Evolutionary conservation across 352 stramenopile genomes (phyloP).

Genomic region (Phytopythium montanum): DNA sequence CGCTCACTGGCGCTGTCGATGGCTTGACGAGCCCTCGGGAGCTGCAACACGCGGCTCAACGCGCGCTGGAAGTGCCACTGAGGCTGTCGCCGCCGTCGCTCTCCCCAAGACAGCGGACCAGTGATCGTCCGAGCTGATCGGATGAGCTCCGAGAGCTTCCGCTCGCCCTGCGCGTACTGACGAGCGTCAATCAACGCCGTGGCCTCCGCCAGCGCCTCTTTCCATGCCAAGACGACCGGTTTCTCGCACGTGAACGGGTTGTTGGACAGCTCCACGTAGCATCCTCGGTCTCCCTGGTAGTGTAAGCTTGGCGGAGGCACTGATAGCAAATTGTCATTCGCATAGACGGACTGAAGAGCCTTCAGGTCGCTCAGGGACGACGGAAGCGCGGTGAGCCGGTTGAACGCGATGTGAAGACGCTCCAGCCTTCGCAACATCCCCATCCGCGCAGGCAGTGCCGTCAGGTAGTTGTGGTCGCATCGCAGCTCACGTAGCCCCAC

Average conservation of each 20-base stretch:
- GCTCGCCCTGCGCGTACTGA: slow-evolving; percentile 25
- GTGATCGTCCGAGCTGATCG: not conserved
- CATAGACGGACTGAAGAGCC: slow-evolving; percentile 34
- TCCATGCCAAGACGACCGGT: not conserved
- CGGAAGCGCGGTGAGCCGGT: slow-evolving; percentile 38
- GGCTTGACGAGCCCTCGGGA: not conserved
- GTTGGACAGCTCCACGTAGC: slow-evolving; percentile 57
- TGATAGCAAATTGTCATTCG: slow-evolving; percentile 43
- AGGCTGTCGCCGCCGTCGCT: slow-evolving; percentile 16
- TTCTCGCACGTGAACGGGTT: slow-evolving; percentile 43
- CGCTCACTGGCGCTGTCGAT: not conserved
- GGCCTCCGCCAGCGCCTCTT: slow-evolving; percentile 13
- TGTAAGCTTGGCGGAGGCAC: slow-evolving; percentile 16
- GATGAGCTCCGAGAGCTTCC: slow-evolving; percentile 27
- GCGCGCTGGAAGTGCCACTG: slow-evolving; percentile 37
- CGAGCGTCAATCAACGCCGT: slow-evolving; percentile 23
- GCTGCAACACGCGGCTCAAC: slow-evolving; percentile 43
- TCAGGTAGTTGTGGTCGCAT: slow-evolving; percentile 36
- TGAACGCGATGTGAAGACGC: slow-evolving; percentile 45
- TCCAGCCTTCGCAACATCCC: slow-evolving; percentile 29
- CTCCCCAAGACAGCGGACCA: slow-evolving; percentile 13
- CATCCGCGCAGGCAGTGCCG: slow-evolving; percentile 28
- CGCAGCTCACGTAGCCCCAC: slow-evolving; percentile 26
- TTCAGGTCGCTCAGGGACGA: slow-evolving; percentile 41
- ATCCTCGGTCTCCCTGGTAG: slow-evolving; percentile 10